A percentile compares a stretch with the other conserved stretches of the same genome.
Evolutionary conservation across 768 basidiomycete genomes (phyloP).

Genomic region (Kwoniella dendrophila): DNA sequence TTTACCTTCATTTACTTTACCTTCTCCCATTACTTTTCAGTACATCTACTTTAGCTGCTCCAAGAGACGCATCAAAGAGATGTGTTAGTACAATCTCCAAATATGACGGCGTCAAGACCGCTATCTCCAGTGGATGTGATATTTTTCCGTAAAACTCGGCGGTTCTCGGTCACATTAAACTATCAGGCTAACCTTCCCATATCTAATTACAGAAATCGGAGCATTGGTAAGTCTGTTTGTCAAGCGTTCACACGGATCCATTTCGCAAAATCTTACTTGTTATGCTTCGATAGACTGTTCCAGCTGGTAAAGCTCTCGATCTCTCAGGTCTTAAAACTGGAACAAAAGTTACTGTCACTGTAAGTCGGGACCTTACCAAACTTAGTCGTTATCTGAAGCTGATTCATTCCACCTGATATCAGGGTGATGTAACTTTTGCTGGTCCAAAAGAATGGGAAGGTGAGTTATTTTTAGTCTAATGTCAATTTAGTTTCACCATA

Average conservation of each 20-base stretch:
- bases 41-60: too few relatives aligned
- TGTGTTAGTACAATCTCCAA: constrained; percentile 7
- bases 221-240: constrained; percentile 3
- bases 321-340: not conserved
- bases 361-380: not conserved
- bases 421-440: constrained; percentile 14
- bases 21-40: too few relatives aligned
- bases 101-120: constrained; percentile 1
- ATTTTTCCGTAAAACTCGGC: not conserved
- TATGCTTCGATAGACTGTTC: constrained; percentile 3
- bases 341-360: constrained; percentile 3
- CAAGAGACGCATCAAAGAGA: too few relatives aligned
- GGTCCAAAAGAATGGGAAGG: constrained; percentile 15
- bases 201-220: not conserved
- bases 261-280: not conserved
- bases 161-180: not conserved
- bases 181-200: too few relatives aligned
- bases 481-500: too few relatives aligned
- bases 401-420: not conserved
- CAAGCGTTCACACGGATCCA: too few relatives aligned
- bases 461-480: too few relatives aligned
- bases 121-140: constrained; percentile 10
- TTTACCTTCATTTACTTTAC: too few relatives aligned
- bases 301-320: constrained; percentile 14
- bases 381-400: not conserved